Percentiles rank a stretch among this genome's conserved stretches.
These are phyloP conservation scores for Xylariales sp. DNA, from an alignment of 2,329 filamentous ascomycete genomes.

Conservation along the genomic window DNA sequence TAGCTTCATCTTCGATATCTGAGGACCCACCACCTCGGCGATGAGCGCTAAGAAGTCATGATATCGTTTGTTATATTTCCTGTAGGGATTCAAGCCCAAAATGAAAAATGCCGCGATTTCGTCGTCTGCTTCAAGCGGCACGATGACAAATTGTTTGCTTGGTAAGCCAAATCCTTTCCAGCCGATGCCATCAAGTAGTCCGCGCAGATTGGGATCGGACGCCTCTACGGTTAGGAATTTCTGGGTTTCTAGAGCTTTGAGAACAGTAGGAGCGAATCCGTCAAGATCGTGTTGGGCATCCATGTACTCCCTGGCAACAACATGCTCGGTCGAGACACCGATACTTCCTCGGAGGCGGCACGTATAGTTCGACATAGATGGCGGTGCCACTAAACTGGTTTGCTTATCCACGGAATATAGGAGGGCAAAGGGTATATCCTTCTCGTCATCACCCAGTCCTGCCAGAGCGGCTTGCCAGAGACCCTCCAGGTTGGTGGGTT, in stretches of 20 bases:
- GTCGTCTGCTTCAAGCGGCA: conserved; percentile 16
- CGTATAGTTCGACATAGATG: conserved; percentile 12
- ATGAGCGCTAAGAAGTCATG: conserved; percentile 18
- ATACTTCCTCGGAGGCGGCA: conserved; percentile 18
- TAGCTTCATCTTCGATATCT: conserved; percentile 17
- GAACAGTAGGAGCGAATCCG: conserved; percentile 19
- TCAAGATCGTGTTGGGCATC: conserved; percentile 14
- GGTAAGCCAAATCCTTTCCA: conserved; percentile 15
- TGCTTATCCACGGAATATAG: conserved; percentile 26
- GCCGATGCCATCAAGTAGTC: conserved; percentile 13
- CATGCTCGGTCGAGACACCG: conserved; percentile 13
- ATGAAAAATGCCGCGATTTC: conserved; percentile 18
- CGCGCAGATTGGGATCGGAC: conserved; percentile 11
- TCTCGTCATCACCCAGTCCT: conserved; percentile 19
- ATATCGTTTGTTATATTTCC: conserved; percentile 16
- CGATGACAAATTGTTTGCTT: conserved; percentile 16
- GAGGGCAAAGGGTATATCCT: conserved; percentile 27
- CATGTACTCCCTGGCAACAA: conserved; percentile 14
- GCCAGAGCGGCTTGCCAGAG: conserved; percentile 26
- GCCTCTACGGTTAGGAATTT: conserved; percentile 15
- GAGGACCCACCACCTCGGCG: conserved; percentile 17
- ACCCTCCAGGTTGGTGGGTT: conserved; percentile 25
- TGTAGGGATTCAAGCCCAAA: conserved; percentile 20
- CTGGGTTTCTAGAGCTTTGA: conserved; percentile 13
- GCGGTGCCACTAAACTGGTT: conserved; percentile 12